Evolutionary conservation across 306 rosid species (phyloP).

Genomic region (Albizia julibrissin): DNA sequence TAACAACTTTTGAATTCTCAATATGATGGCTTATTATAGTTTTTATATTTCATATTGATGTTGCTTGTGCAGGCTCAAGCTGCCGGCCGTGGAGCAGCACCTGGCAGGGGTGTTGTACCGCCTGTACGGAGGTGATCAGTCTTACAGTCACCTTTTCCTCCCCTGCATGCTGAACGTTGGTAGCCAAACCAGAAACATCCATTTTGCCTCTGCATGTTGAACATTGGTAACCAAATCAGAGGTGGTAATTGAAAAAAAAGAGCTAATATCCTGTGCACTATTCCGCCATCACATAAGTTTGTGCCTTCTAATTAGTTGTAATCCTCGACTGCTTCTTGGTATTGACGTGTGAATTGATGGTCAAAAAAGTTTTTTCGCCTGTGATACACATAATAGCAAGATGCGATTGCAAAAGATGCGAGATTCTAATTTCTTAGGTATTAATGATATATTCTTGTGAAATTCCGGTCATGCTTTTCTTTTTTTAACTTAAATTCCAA

Average conservation of each 20-base stretch:
- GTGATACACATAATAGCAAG: background rate
- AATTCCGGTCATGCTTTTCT: too few relatives aligned
- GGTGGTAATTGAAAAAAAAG: background rate
- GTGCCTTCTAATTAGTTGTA: background rate
- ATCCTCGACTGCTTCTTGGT: background rate
- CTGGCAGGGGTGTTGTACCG: slow-evolving; percentile 85
- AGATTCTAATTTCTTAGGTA: too few relatives aligned
- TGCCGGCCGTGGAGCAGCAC: slow-evolving; percentile 88
- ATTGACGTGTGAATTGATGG: background rate
- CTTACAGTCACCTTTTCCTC: background rate
- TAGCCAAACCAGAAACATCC: background rate
- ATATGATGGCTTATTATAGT: background rate
- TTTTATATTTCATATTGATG: background rate
- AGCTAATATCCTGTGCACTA: background rate
- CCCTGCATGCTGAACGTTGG: background rate
- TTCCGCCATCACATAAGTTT: background rate
- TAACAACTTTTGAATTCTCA: background rate
- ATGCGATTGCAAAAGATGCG: background rate
- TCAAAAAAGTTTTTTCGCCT: background rate
- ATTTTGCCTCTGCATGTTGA: background rate
- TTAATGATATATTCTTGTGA: background rate
- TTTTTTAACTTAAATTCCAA: too few relatives aligned
- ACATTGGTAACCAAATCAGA: background rate
- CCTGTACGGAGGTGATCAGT: slow-evolving; percentile 77
- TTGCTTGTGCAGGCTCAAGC: slow-evolving; percentile 77